These are phyloP conservation scores for Coprinellus micaceus DNA, from an alignment of 768 basidiomycete species.

Conservation along the genomic window DNA sequence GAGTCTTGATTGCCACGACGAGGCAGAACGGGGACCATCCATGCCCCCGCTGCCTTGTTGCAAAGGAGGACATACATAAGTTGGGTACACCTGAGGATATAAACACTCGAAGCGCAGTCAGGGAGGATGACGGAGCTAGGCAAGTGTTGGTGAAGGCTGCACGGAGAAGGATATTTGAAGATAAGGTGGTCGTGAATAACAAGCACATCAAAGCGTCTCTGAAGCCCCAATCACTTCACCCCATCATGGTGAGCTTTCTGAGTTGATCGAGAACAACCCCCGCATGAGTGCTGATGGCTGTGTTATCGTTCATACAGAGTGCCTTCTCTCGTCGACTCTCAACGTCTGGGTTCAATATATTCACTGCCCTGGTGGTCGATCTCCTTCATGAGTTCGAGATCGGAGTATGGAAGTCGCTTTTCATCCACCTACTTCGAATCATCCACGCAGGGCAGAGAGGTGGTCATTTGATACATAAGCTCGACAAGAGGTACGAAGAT, in stretches of 20 bases:
- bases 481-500: background rate
- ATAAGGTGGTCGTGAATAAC: background rate
- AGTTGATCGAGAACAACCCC: background rate
- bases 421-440: slow-evolving; percentile 33
- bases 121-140: background rate
- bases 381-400: slow-evolving; percentile 39
- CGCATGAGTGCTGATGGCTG: background rate
- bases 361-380: slow-evolving; percentile 28
- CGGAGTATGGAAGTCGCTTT: slow-evolving; percentile 34
- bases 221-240: background rate
- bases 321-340: slow-evolving; percentile 24
- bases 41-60: slow-evolving; percentile 17
- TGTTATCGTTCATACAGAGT: slow-evolving; percentile 21
- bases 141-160: background rate
- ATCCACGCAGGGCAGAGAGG: slow-evolving; percentile 20
- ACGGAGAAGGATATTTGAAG: background rate
- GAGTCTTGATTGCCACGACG: slow-evolving; percentile 25
- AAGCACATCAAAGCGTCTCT: background rate
- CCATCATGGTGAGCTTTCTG: background rate
- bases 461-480: slow-evolving; percentile 16
- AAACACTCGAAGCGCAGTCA: background rate
- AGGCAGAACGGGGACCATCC: slow-evolving; percentile 16
- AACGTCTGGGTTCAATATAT: slow-evolving; percentile 22
- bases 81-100: slow-evolving; percentile 10
- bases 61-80: slow-evolving; percentile 3